Evolutionary conservation across 352 stramenopile genomes (phyloP).

Genomic region (Phytophthora pini): DNA sequence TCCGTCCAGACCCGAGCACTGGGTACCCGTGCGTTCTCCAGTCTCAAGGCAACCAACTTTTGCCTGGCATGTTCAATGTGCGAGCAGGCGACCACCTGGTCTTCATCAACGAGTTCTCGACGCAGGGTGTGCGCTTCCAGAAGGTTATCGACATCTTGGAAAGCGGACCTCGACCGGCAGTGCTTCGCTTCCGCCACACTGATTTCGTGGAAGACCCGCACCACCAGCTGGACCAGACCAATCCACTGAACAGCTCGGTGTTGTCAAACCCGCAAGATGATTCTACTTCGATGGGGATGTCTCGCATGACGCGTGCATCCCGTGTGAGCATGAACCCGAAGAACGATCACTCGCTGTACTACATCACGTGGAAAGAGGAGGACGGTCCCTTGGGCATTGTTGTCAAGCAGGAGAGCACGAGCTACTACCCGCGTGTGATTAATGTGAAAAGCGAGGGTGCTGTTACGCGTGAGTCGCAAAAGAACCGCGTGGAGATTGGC

Average conservation of each 20-base stretch:
- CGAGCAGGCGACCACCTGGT: slow-evolving; percentile 78
- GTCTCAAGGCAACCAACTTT: slow-evolving; percentile 75
- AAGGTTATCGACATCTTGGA: slow-evolving; percentile 90
- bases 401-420: slow-evolving; percentile 87
- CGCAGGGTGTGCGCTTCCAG: slow-evolving; percentile 80
- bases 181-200: slow-evolving; percentile 87
- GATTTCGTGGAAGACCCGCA: slow-evolving; percentile 66
- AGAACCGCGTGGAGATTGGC: slow-evolving; percentile 84
- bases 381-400: slow-evolving; percentile 87
- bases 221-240: slow-evolving; percentile 35
- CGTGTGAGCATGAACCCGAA: slow-evolving; percentile 85
- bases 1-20: slow-evolving; percentile 77
- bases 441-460: slow-evolving; percentile 90
- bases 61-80: slow-evolving; percentile 90
- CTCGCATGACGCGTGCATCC: slow-evolving; percentile 68
- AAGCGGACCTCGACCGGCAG: slow-evolving; percentile 73
- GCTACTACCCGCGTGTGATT: slow-evolving; percentile 88
- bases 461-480: slow-evolving; percentile 80
- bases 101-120: slow-evolving; percentile 90
- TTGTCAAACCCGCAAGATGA: slow-evolving; percentile 79
- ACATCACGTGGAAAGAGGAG: slow-evolving; percentile 91
- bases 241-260: slow-evolving; percentile 28
- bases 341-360: slow-evolving; percentile 86
- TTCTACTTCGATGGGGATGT: slow-evolving; percentile 67
- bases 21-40: slow-evolving; percentile 82